These are phyloP conservation scores for Millerago galiae DNA, from an alignment of 805 yeast species.

Conservation along the genomic window DNA sequence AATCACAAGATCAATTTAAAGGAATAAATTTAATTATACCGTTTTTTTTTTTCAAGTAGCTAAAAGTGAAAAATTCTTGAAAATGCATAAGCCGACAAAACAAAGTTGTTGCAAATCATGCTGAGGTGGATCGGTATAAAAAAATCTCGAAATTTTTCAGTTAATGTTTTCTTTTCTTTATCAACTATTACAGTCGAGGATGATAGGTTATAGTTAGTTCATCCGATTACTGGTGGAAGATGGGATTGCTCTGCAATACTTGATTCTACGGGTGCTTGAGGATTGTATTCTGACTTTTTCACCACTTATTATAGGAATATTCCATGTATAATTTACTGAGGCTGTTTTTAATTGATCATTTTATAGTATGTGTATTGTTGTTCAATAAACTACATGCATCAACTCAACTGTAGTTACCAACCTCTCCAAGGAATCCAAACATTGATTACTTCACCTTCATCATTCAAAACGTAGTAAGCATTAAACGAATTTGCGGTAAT, in stretches of 20 bases:
- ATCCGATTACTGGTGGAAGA: constrained; percentile 28
- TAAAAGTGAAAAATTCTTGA: constrained; percentile 4
- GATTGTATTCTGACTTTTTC: constrained; percentile 46
- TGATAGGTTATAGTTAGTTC: constrained; percentile 32
- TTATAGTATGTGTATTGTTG: not conserved
- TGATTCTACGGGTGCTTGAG: constrained; percentile 40
- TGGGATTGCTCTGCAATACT: constrained; percentile 12
- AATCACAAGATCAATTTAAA: not conserved
- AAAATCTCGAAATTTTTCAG: not conserved
- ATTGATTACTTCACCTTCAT: constrained; percentile 43
- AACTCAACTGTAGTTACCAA: constrained; percentile 24
- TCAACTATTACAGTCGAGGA: constrained; percentile 59
- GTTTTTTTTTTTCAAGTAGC: not conserved
- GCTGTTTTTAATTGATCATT: constrained; percentile 22
- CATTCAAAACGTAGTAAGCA: constrained; percentile 49
- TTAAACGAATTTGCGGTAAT: constrained; percentile 56
- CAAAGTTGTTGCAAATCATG: not conserved
- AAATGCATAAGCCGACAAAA: not conserved
- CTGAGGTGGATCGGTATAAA: not conserved
- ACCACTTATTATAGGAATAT: constrained; percentile 43
- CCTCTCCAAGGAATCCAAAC: constrained; percentile 62
- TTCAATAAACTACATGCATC: not conserved
- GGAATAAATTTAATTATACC: not conserved
- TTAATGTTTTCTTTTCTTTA: constrained; percentile 23
- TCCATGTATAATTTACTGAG: constrained; percentile 24